Evolutionary conservation across 2,329 filamentous ascomycete genomes (phyloP), one percentile per base, ranked within the genome.

Genomic region (Monilinia polystroma): DNA sequence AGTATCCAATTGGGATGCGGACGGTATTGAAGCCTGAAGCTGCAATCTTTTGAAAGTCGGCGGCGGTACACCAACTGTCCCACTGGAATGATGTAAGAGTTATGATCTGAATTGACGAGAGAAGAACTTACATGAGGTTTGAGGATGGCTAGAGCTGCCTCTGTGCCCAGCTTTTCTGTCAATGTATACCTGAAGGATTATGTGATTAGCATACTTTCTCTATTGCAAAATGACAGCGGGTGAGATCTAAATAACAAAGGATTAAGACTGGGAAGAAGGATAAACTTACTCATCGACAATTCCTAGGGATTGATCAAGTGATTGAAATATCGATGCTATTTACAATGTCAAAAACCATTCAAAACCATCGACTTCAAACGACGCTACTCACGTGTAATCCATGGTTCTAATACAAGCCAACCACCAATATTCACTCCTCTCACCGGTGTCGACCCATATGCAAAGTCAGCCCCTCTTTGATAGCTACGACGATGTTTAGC

Each of bases 1-100:
- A 87, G 73, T 81, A 87, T 10, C 84, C 84, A 64, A 87, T 79
- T 0, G 85, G 85, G 49, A 87, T 84, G 18, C 85, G 80, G 12
- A 87, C 83, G 12, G 84, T 77, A 73, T 87, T 87, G 76, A 87
- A 84, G 7, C 85, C 85, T 0, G 83, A 80, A 47, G 80, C 75
- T 23, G 80, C 80, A 71, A 87, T 87, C 70, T 82, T 84, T 71
- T 83, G 77, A 73, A 88, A 85, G 72, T 87, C 85, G 16, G 75
- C 71, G 26, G 72, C 72, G 1, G 70, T 75, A n/a, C 70, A 72
- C 73, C 73, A 76, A 14, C 64, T 69, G 63, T 76, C 74, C 75
- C 75, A 76, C 71, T 73, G 7, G n/a, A 7, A 47, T 38, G 2
- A 32, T 49, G 41, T 71, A 52, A 71, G 67, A 53, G 29, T 32